Evolutionary conservation across 2,329 filamentous ascomycete genomes (phyloP), one percentile per base, ranked within the genome.

Genomic region (Phaeomoniella chlamydospora): DNA sequence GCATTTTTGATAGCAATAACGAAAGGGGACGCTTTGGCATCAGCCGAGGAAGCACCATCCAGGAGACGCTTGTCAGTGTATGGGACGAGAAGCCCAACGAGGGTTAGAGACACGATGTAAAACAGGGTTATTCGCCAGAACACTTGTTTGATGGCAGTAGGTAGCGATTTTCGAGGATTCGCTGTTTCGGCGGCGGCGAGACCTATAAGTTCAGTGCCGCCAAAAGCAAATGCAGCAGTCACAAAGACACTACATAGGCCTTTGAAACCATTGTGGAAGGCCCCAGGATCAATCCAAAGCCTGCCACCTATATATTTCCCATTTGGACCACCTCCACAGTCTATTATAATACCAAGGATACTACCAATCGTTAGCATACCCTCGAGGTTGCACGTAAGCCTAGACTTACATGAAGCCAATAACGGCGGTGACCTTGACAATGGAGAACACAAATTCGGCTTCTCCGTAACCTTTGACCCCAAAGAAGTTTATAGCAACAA

Each of bases 391-490:
- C 17, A 17, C 22, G 22, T 18, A 6, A 29, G 13, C 11, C 30
- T 15, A 26, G 10, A 56, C 72, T 61, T 58, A 78, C 75, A 88
- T 85, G 59, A 87, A 90, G 39, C 80, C 82, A 41, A 90, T 78
- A 13, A 92, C 74, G 26, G 84, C 82, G 15, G 78, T 67, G 33
- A 92, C 73, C 53, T 93, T 93, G 57, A 93, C 61, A 35, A 85
- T 74, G 35, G 79, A 77, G 50, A 88, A 86, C 43, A 83, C 61
- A 43, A 88, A 88, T 49, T 90, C 83, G 18, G 81, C 81, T 54
- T 90, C 83, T 45, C 82, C 83, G 45, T 88, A 90, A 14, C 77
- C 80, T 52, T 81, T 81, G 45, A 93, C 77, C 31, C 84, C 83
- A 49, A 84, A 87, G 41, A 88, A 56, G 51, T 92, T 92, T 57